Evolutionary conservation across 1,284 basidiomycete genomes (phyloP).

Genomic region (Leccinum fuscescens): DNA sequence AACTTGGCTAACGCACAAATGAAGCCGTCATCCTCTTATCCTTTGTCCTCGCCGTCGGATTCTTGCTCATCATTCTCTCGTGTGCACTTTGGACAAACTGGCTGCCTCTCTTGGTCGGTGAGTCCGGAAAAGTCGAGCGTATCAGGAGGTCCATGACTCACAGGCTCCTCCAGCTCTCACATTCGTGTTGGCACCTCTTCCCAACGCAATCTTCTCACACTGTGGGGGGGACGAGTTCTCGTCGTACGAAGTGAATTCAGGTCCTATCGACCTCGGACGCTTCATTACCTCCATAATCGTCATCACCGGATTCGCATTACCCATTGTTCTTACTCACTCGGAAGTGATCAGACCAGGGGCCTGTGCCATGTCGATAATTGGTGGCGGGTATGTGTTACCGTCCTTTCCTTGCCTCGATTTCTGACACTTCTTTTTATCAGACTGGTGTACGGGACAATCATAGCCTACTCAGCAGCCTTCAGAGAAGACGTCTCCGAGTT

Average conservation of each 20-base stretch:
- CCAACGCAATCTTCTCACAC: slow-evolving; percentile 88
- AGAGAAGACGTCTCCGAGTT: slow-evolving; percentile 74
- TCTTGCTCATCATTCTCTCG: slow-evolving; percentile 95
- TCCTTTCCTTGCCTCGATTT: neutral
- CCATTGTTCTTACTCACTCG: slow-evolving; percentile 90
- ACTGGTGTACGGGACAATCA: slow-evolving; percentile 92
- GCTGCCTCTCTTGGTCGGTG: slow-evolving; percentile 95
- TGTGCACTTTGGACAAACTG: slow-evolving; percentile 97
- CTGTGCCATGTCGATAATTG: slow-evolving; percentile 91
- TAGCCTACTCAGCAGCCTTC: slow-evolving; percentile 85
- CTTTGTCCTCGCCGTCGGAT: slow-evolving; percentile 95
- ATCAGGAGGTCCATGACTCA: slow-evolving; percentile 1
- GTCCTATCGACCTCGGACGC: slow-evolving; percentile 78
- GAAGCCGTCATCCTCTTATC: slow-evolving; percentile 91
- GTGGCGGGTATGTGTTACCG: slow-evolving; percentile 64
- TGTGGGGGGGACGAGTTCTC: slow-evolving; percentile 87
- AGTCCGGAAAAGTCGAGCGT: slow-evolving; percentile 35
- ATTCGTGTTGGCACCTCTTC: slow-evolving; percentile 93
- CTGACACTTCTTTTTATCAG: slow-evolving; percentile 36
- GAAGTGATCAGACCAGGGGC: slow-evolving; percentile 84
- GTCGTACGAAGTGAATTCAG: slow-evolving; percentile 57
- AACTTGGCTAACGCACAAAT: slow-evolving; percentile 4
- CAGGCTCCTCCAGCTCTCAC: slow-evolving; percentile 67
- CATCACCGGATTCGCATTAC: slow-evolving; percentile 91
- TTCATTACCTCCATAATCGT: slow-evolving; percentile 92